A percentile compares a stretch with the other conserved stretches of the same genome.
Evolutionary conservation across 2,329 filamentous ascomycete species (phyloP).

Genomic region (Teratosphaeria nubilosa): DNA sequence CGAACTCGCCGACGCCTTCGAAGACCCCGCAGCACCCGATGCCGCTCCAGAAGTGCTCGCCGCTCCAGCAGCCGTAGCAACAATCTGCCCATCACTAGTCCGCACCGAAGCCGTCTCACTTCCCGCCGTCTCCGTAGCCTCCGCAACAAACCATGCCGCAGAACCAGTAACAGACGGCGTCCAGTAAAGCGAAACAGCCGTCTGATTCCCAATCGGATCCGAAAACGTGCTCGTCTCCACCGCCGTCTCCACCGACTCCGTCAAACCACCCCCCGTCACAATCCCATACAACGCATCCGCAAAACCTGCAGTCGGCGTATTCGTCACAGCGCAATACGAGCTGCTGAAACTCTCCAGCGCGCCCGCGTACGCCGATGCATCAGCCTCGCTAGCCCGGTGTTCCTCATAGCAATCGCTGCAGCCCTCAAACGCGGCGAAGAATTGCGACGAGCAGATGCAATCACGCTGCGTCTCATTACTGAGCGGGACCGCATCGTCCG

Average conservation of each 20-base stretch:
- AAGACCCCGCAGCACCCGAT: background rate
- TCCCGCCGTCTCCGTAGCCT: conserved; percentile 9
- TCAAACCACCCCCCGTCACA: background rate
- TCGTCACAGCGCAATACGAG: conserved; percentile 18
- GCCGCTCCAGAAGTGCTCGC: background rate
- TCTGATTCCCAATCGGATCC: conserved; percentile 20
- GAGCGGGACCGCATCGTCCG: conserved; percentile 4
- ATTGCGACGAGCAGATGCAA: conserved; percentile 20
- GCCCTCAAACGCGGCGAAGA: conserved; percentile 11
- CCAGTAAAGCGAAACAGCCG: conserved; percentile 19
- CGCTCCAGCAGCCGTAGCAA: conserved; percentile 4
- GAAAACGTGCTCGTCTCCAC: conserved; percentile 6
- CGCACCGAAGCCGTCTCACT: background rate
- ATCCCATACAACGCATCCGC: conserved; percentile 9
- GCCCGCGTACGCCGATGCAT: background rate
- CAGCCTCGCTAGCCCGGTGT: conserved; percentile 10
- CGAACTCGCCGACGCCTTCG: background rate
- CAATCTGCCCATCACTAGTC: conserved; percentile 11
- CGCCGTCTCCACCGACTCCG: background rate
- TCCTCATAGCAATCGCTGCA: conserved; percentile 15
- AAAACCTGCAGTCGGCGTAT: conserved; percentile 14
- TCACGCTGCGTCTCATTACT: conserved; percentile 15
- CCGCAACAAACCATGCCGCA: conserved; percentile 11
- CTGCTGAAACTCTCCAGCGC: conserved; percentile 8
- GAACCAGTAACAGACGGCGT: conserved; percentile 18